Conservation (phyloP, 768 basidiomycete genomes). For the Pleurotus sapidus region DNA sequence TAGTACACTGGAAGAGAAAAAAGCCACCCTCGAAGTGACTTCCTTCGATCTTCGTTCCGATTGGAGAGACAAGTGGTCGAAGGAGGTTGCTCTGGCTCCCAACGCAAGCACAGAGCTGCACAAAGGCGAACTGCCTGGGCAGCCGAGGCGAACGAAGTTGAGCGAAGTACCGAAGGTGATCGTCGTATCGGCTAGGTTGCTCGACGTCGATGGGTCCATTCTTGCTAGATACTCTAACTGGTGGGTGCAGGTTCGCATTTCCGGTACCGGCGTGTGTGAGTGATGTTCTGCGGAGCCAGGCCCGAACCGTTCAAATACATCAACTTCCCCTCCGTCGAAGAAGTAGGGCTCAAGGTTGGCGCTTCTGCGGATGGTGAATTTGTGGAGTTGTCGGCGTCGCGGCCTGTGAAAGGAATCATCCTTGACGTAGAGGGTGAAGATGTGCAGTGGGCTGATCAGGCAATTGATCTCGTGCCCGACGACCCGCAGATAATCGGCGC, state of each 20-base stretch:
- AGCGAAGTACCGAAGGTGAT: constrained; percentile 67
- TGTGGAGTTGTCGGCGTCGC: constrained; percentile 50
- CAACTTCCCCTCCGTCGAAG: constrained; percentile 63
- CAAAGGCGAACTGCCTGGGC: constrained; percentile 69
- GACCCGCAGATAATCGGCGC: constrained; percentile 74
- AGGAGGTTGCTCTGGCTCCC: constrained; percentile 52
- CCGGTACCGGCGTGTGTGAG: neutral
- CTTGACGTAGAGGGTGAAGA: constrained; percentile 75
- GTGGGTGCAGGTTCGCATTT: constrained; percentile 29
- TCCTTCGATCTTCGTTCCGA: constrained; percentile 63
- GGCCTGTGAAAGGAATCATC: constrained; percentile 86
- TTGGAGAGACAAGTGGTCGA: constrained; percentile 52
- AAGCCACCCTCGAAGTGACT: constrained; percentile 60
- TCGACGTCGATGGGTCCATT: constrained; percentile 50
- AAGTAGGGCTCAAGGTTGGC: constrained; percentile 55
- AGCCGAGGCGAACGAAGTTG: constrained; percentile 60
- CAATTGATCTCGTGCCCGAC: constrained; percentile 84
- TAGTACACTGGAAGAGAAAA: constrained; percentile 58
- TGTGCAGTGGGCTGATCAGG: constrained; percentile 85
- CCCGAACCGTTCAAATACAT: constrained; percentile 95
- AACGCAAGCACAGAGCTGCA: constrained; percentile 88
- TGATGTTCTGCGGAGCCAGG: constrained; percentile 40
- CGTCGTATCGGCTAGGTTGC: constrained; percentile 67
- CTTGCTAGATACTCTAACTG: constrained; percentile 77
- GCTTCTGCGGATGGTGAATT: constrained; percentile 54